Percentiles rank a stretch among this genome's conserved stretches.
Evolutionary conservation across 2,329 filamentous ascomycete species (phyloP).

Genomic region (Madurella fahalii): DNA sequence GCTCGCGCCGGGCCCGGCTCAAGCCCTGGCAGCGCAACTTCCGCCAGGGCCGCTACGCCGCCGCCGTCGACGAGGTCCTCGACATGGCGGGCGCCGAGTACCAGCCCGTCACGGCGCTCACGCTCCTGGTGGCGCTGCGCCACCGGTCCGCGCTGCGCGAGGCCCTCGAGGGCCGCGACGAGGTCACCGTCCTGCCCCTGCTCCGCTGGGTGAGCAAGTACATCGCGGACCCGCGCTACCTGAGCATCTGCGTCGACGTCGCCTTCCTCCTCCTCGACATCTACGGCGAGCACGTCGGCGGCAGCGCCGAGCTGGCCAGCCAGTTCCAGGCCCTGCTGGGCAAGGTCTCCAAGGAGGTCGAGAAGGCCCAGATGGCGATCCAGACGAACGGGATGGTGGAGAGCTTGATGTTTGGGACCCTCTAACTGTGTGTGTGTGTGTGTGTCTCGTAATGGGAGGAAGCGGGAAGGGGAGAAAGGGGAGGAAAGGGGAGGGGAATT

Average conservation of each 20-base stretch:
- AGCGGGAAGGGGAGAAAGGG: neutral
- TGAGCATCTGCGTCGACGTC: constrained; percentile 77
- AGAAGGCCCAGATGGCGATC: constrained; percentile 76
- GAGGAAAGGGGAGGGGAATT: neutral
- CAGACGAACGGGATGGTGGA: constrained; percentile 87
- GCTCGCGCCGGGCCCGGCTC: constrained; percentile 58
- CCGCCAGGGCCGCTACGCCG: constrained; percentile 70
- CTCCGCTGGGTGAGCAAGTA: constrained; percentile 78
- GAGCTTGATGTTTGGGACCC: constrained; percentile 50
- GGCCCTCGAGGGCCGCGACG: constrained; percentile 76
- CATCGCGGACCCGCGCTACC: constrained; percentile 77
- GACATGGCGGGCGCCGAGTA: constrained; percentile 48
- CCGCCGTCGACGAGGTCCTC: constrained; percentile 76
- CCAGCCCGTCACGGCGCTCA: constrained; percentile 62
- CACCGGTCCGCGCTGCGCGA: constrained; percentile 82
- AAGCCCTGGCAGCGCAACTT: constrained; percentile 77
- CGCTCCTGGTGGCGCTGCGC: constrained; percentile 75
- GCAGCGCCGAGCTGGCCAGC: constrained; percentile 67
- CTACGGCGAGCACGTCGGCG: constrained; percentile 75
- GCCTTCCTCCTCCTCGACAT: constrained; percentile 79
- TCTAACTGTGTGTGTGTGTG: too few relatives aligned
- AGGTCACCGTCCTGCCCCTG: constrained; percentile 74
- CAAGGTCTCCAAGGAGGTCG: constrained; percentile 71
- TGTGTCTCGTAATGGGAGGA: constrained; percentile 13
- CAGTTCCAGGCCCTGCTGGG: constrained; percentile 65